Conservation (phyloP, 345 rosid genomes). For the Acer negundo region DNA sequence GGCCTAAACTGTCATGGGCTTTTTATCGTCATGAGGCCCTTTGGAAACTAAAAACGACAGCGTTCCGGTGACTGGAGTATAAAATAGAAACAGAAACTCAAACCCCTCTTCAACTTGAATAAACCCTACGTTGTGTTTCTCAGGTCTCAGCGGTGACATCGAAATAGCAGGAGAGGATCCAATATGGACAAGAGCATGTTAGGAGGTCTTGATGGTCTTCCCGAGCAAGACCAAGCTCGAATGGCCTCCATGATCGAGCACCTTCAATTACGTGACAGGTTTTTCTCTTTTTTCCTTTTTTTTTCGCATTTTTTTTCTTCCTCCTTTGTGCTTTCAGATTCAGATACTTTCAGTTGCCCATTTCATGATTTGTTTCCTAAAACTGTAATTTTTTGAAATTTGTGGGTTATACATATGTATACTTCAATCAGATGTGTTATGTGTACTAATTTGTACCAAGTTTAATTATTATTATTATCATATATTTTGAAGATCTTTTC, state of each 20-base stretch:
- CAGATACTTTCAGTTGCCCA: background rate
- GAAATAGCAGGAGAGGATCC: background rate
- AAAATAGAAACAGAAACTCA: background rate
- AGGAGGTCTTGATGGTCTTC: conserved; percentile 77
- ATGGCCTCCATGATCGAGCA: conserved; percentile 88
- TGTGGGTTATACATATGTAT: background rate
- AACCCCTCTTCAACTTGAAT: background rate
- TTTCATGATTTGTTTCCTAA: background rate
- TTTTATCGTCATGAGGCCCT: background rate
- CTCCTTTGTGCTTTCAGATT: background rate
- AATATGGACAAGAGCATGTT: conserved; percentile 81
- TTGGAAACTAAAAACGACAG: background rate
- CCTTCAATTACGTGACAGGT: conserved; percentile 93
- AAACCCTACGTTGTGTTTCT: conserved; percentile 1
- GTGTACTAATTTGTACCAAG: background rate
- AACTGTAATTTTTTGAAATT: background rate
- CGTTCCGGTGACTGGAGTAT: background rate
- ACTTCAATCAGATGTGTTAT: background rate
- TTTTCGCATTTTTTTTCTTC: background rate
- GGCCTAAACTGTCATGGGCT: background rate
- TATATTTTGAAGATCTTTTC: background rate
- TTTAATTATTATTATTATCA: no score
- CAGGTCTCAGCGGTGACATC: no score
- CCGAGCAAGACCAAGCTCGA: conserved; percentile 69
- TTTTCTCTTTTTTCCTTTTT: background rate